Evolutionary conservation across 1,139 yeast genomes (phyloP).

Genomic region (Sugiyamaella japonica): DNA sequence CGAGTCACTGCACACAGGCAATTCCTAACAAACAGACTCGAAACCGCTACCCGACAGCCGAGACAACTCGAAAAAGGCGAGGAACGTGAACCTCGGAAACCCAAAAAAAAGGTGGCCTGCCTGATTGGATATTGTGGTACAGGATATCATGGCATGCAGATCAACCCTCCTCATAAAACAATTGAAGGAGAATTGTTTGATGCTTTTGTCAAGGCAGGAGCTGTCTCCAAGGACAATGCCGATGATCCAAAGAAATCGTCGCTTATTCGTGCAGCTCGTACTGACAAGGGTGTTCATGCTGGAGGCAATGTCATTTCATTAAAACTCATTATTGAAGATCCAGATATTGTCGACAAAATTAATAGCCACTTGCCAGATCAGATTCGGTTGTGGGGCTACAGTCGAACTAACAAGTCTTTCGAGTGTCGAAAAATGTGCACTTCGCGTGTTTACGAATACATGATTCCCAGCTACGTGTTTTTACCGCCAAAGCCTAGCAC

Average conservation of each 20-base stretch:
- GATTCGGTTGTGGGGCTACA: constrained; percentile 90
- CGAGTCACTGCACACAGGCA: too few species aligned
- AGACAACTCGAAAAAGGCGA: constrained; percentile 30
- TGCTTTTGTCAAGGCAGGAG: constrained; percentile 87
- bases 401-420: constrained; percentile 84
- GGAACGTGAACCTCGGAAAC: constrained; percentile 54
- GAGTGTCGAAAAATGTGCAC: constrained; percentile 96
- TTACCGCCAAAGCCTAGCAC: constrained; percentile 85
- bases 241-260: constrained; percentile 88
- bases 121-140: constrained; percentile 97
- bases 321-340: constrained; percentile 86
- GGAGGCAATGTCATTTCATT: constrained; percentile 93
- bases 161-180: constrained; percentile 86
- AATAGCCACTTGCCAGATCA: constrained; percentile 77
- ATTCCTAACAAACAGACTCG: constrained; percentile 9
- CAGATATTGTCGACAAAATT: constrained; percentile 70
- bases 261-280: constrained; percentile 94
- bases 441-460: constrained; percentile 88
- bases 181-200: constrained; percentile 88
- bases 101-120: constrained; percentile 87
- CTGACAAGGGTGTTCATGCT: constrained; percentile 99
- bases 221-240: constrained; percentile 84
- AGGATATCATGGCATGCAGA: constrained; percentile 97
- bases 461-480: constrained; percentile 86
- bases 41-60: constrained; percentile 22